Conservation (phyloP, 345 rosid genomes). For the Hypericum perforatum region DNA sequence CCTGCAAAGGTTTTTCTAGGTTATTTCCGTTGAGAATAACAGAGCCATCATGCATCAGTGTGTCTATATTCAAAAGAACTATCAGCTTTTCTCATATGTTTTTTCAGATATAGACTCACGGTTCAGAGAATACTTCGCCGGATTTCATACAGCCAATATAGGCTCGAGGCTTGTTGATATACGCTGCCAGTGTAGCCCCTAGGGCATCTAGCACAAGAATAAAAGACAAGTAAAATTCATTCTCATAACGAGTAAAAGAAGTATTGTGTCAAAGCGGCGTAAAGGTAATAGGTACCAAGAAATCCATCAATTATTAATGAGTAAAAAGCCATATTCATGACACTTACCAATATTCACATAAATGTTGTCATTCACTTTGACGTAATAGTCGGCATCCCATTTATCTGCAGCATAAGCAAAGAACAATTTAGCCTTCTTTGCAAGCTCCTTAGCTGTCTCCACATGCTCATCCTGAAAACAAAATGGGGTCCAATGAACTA, state of each 20-base stretch:
- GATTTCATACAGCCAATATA: constrained; percentile 4
- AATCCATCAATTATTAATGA: background rate
- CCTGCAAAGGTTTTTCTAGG: background rate
- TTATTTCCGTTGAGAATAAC: no score
- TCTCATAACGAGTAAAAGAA: no score
- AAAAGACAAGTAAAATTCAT: no score
- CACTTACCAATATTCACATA: constrained; percentile 3
- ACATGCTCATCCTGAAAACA: constrained; percentile 1
- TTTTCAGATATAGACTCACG: background rate
- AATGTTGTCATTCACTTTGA: constrained; percentile 2
- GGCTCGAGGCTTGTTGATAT: constrained; percentile 1
- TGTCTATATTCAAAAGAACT: background rate
- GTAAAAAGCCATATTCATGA: background rate
- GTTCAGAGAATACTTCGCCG: constrained; percentile 6
- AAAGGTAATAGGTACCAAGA: no score
- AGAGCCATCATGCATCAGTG: no score
- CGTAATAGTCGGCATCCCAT: constrained; percentile 2
- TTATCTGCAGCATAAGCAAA: background rate
- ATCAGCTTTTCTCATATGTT: background rate
- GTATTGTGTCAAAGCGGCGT: no score
- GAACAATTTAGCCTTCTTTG: constrained; percentile 6
- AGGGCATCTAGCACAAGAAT: background rate
- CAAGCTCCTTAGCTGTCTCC: background rate
- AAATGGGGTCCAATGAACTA: no score
- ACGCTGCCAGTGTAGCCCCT: constrained; percentile 1